Evolutionary conservation across 31 red algal genomes (phyloP).

Genomic region (Asparagopsis taxiformis): DNA sequence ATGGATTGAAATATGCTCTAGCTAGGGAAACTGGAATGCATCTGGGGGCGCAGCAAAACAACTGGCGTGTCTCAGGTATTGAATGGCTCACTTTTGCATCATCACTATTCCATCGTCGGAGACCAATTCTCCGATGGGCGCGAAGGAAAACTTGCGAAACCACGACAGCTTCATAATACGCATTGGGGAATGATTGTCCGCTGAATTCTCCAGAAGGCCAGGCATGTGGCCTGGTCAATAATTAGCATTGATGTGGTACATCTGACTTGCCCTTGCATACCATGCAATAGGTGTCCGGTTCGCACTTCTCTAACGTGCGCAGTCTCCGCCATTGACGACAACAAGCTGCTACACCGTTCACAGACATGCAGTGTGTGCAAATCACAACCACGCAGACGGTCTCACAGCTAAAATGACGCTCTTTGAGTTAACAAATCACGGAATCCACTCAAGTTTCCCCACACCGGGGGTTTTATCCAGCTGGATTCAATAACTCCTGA

Average conservation of each 20-base stretch:
- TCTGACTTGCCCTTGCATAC: too few species aligned
- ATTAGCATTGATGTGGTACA: slow-evolving; percentile 69
- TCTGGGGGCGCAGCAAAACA: slow-evolving; percentile 37
- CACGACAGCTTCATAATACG: slow-evolving; percentile 74
- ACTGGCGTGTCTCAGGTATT: slow-evolving; percentile 76
- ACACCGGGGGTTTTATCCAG: too few species aligned
- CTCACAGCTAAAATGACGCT: too few species aligned
- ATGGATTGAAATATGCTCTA: slow-evolving; percentile 63
- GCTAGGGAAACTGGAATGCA: slow-evolving; percentile 64
- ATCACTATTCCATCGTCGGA: slow-evolving; percentile 59
- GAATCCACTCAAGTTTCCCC: too few species aligned
- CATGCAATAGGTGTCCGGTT: too few species aligned
- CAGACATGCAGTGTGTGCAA: too few species aligned
- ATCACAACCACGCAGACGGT: too few species aligned
- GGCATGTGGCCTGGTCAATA: slow-evolving; percentile 69
- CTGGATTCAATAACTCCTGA: too few species aligned
- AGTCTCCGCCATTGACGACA: too few species aligned
- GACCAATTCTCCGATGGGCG: slow-evolving; percentile 68
- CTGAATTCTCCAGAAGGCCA: slow-evolving; percentile 73
- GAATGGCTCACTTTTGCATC: slow-evolving; percentile 70
- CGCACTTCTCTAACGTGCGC: too few species aligned
- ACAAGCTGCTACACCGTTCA: too few species aligned
- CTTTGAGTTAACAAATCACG: too few species aligned
- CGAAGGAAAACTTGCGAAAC: slow-evolving; percentile 73
- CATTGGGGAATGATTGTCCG: slow-evolving; percentile 76